A percentile compares a stretch with the other conserved stretches of the same genome.
Conservation (phyloP, 345 rosid species). For the Salix koriyanagi region DNA sequence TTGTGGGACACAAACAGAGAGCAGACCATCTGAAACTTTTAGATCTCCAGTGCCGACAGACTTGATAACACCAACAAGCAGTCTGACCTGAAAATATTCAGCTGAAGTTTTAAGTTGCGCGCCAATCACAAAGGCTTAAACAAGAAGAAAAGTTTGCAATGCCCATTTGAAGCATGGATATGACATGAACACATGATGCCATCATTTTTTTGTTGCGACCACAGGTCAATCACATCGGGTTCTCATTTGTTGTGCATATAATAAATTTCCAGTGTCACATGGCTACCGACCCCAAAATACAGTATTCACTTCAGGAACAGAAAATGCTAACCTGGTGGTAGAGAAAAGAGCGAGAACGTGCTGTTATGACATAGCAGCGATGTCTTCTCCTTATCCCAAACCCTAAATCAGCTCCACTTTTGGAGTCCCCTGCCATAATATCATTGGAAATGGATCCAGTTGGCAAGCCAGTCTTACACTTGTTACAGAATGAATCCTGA, state of each 20-base stretch:
- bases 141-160: too few relatives aligned
- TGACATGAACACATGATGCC: too few relatives aligned
- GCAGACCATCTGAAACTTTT: slow-evolving; percentile 60
- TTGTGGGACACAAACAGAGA: not conserved
- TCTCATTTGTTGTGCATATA: not conserved
- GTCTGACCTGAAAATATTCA: slow-evolving; percentile 58
- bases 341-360: slow-evolving; percentile 75
- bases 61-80: slow-evolving; percentile 83
- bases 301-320: not conserved
- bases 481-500: slow-evolving; percentile 22
- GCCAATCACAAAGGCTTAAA: not conserved
- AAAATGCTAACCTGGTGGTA: slow-evolving; percentile 70
- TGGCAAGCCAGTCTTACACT: slow-evolving; percentile 17
- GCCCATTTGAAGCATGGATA: not conserved
- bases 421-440: slow-evolving; percentile 9
- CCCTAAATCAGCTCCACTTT: slow-evolving; percentile 31
- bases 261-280: not conserved
- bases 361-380: slow-evolving; percentile 61
- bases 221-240: not conserved
- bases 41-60: slow-evolving; percentile 77
- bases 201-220: not conserved
- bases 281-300: not conserved
- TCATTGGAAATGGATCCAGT: slow-evolving; percentile 20
- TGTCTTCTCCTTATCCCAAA: slow-evolving; percentile 67
- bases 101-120: not conserved